Percentiles rank a stretch among this genome's conserved stretches.
Evolutionary conservation across 495 filamentous ascomycete genomes (phyloP).

Genomic region (Xylaria grammica): DNA sequence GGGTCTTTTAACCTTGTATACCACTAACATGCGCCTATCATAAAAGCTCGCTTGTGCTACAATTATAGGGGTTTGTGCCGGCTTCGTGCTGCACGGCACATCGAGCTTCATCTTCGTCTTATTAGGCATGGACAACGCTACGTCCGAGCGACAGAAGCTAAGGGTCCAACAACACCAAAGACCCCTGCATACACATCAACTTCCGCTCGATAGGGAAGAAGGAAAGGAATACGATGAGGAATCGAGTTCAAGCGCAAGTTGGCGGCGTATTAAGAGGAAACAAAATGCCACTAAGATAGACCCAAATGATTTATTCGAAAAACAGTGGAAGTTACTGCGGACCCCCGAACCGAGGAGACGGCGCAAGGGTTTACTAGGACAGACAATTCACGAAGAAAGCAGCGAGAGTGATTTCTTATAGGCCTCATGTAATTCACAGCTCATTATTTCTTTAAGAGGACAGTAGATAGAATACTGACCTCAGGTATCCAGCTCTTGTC

Average conservation of each 20-base stretch:
- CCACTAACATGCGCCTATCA: slow-evolving; percentile 22
- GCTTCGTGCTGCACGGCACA: slow-evolving; percentile 53
- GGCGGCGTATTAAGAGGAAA: slow-evolving; percentile 10
- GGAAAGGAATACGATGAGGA: slow-evolving; percentile 36
- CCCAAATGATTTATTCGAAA: slow-evolving; percentile 27
- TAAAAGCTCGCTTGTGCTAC: slow-evolving; percentile 60
- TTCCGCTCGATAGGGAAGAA: slow-evolving; percentile 35
- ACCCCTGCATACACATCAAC: slow-evolving; percentile 10
- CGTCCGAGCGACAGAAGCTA: slow-evolving; percentile 20
- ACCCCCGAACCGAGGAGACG: slow-evolving; percentile 34
- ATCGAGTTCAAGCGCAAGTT: slow-evolving; percentile 24
- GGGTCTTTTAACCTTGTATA: slow-evolving; percentile 8
- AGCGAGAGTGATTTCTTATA: slow-evolving; percentile 42
- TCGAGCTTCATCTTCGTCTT: slow-evolving; percentile 45
- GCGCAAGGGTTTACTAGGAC: slow-evolving; percentile 51
- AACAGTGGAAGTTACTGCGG: slow-evolving; percentile 32
- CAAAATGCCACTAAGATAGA: slow-evolving; percentile 22
- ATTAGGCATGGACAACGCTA: slow-evolving; percentile 42
- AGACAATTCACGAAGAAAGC: slow-evolving; percentile 73
- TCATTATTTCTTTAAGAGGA: background rate
- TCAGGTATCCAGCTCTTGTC: background rate
- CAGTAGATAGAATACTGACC: background rate
- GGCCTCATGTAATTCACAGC: slow-evolving; percentile 7
- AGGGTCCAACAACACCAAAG: slow-evolving; percentile 19
- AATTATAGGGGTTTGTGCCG: slow-evolving; percentile 61